A percentile compares a stretch with the other conserved stretches of the same genome.
Conservation (phyloP, 345 rosid species). For the Euphorbia tirucalli region DNA sequence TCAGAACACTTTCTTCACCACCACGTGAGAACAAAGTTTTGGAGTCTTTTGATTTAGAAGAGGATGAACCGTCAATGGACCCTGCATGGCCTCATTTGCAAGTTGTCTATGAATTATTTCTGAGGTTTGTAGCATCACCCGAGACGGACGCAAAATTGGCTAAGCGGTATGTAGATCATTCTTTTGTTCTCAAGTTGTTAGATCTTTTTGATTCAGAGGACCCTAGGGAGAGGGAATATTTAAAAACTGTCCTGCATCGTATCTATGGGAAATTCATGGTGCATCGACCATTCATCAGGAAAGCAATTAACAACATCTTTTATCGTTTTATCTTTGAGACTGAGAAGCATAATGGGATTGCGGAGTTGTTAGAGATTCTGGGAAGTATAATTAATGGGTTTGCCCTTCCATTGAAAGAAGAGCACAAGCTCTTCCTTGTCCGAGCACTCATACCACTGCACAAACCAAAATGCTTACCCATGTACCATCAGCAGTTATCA, state of each 20-base stretch:
- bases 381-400: constrained; percentile 92
- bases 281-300: constrained; percentile 80
- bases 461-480: constrained; percentile 67
- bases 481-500: constrained; percentile 79
- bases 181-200: constrained; percentile 67
- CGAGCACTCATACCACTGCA: constrained; percentile 85
- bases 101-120: constrained; percentile 70
- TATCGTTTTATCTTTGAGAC: constrained; percentile 79
- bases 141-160: constrained; percentile 86
- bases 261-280: constrained; percentile 89
- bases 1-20: constrained; percentile 58
- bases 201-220: constrained; percentile 87
- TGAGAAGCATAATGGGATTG: constrained; percentile 83
- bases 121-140: constrained; percentile 73
- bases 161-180: constrained; percentile 75
- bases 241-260: constrained; percentile 75
- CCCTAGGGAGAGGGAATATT: constrained; percentile 75
- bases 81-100: constrained; percentile 88
- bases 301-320: constrained; percentile 76
- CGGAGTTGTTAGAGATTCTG: constrained; percentile 72
- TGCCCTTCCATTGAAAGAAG: constrained; percentile 82
- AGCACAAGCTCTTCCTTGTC: constrained; percentile 86
- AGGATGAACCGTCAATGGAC: constrained; percentile 75
- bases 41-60: constrained; percentile 73
- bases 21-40: constrained; percentile 60